phyloP scores from a whole-genome alignment of 176 grass and related monocot genomes.

The Juncus effusus region DNA sequence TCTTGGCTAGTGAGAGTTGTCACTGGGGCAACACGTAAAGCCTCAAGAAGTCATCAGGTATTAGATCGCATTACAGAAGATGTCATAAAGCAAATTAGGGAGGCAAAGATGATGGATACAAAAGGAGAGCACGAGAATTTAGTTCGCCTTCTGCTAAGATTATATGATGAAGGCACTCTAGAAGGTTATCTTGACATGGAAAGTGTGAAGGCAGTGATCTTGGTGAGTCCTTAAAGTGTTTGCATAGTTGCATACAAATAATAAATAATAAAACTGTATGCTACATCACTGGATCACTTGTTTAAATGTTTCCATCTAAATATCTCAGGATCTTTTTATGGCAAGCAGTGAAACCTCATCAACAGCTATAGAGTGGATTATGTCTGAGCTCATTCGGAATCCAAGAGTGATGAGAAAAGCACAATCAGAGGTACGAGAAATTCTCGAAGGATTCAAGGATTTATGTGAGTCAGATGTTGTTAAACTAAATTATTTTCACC shows the following conservation, averaged over 20 bases:
- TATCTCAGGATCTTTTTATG: not conserved
- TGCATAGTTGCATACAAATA: not conserved
- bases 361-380: no score
- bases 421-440: not conserved
- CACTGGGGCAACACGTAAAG: conserved; percentile 1
- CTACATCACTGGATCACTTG: not conserved
- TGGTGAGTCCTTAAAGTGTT: conserved; percentile 7
- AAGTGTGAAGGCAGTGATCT: conserved; percentile 23
- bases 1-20: conserved; percentile 12
- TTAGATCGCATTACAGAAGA: conserved; percentile 4
- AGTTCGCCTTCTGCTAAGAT: conserved; percentile 27
- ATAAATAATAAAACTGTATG: not conserved
- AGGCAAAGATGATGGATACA: not conserved
- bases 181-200: conserved; percentile 16
- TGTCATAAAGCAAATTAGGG: not conserved
- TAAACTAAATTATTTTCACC: not conserved
- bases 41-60: not conserved
- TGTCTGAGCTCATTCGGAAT: no score
- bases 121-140: conserved; percentile 26
- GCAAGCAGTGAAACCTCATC: not conserved
- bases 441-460: not conserved
- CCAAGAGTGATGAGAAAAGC: not conserved
- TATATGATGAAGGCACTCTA: conserved; percentile 22
- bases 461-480: not conserved
- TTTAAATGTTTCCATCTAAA: not conserved